phyloP scores from a whole-genome alignment of 495 filamentous ascomycete genomes.

The Collariella sp. region DNA sequence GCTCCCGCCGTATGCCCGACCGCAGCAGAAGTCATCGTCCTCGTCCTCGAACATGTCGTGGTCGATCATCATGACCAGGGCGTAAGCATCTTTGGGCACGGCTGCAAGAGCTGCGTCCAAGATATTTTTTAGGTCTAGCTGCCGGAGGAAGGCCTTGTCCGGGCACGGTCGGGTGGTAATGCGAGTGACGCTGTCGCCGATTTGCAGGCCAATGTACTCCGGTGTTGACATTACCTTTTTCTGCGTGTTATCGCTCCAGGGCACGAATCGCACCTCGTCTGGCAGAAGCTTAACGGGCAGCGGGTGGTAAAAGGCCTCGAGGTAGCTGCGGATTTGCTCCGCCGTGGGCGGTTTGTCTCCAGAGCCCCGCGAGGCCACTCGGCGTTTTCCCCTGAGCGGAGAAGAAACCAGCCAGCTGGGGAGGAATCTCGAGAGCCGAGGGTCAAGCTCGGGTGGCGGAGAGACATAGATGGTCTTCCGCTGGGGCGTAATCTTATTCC shows the following conservation, averaged over 20 bases:
- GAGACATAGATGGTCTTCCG: slow-evolving; percentile 50
- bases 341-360: slow-evolving; percentile 12
- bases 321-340: slow-evolving; percentile 42
- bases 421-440: slow-evolving; percentile 26
- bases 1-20: slow-evolving; percentile 56
- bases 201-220: slow-evolving; percentile 37
- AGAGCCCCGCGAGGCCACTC: too few relatives aligned
- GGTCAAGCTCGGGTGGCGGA: slow-evolving; percentile 31
- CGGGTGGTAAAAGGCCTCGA: slow-evolving; percentile 54
- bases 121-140: slow-evolving; percentile 57
- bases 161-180: slow-evolving; percentile 47
- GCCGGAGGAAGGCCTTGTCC: slow-evolving; percentile 39
- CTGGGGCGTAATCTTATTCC: slow-evolving; percentile 44
- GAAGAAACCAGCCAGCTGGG: slow-evolving; percentile 30
- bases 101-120: slow-evolving; percentile 50
- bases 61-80: slow-evolving; percentile 47
- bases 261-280: slow-evolving; percentile 31
- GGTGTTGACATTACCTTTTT: background rate
- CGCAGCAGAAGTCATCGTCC: slow-evolving; percentile 60
- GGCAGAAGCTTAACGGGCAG: slow-evolving; percentile 42
- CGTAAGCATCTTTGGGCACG: slow-evolving; percentile 53
- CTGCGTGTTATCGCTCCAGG: slow-evolving; percentile 32
- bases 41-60: slow-evolving; percentile 62
- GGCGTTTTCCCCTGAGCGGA: background rate
- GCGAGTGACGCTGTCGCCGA: slow-evolving; percentile 33